Evolutionary conservation across 768 basidiomycete species (phyloP).

Genomic region (Porphyrellus cyaneotinctus): DNA sequence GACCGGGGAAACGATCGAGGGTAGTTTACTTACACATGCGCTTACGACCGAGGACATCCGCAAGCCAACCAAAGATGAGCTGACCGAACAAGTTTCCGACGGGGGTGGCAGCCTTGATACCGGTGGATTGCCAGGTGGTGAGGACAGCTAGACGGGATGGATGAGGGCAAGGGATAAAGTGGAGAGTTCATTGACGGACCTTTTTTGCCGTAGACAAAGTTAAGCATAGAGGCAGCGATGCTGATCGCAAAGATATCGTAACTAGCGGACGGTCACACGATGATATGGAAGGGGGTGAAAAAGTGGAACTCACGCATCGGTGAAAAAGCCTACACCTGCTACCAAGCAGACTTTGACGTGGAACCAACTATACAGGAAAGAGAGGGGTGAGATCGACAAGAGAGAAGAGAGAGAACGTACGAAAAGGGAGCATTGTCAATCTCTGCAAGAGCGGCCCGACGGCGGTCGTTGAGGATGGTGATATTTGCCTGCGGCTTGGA

Average conservation of each 20-base stretch:
- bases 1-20: not conserved
- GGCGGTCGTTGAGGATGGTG: constrained; percentile 57
- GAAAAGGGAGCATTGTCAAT: constrained; percentile 85
- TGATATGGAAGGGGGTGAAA: not conserved
- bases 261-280: constrained; percentile 11
- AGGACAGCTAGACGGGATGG: constrained; percentile 23
- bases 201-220: constrained; percentile 63
- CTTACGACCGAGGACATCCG: constrained; percentile 73
- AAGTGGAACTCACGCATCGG: constrained; percentile 58
- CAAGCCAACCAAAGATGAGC: constrained; percentile 76
- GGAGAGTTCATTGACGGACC: not conserved
- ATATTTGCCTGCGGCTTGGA: constrained; percentile 20
- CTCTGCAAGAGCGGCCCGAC: constrained; percentile 78
- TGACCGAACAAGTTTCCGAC: constrained; percentile 75
- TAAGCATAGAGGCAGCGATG: constrained; percentile 79
- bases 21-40: constrained; percentile 60
- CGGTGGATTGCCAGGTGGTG: constrained; percentile 62
- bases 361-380: constrained; percentile 55
- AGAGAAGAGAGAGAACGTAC: constrained; percentile 39
- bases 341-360: constrained; percentile 72
- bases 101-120: constrained; percentile 73
- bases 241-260: constrained; percentile 91
- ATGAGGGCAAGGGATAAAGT: not conserved
- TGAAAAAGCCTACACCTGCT: constrained; percentile 87
- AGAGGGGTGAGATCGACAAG: not conserved